phyloP scores from a whole-genome alignment of 148 eudicot genomes.

The Selenicereus undatus region DNA sequence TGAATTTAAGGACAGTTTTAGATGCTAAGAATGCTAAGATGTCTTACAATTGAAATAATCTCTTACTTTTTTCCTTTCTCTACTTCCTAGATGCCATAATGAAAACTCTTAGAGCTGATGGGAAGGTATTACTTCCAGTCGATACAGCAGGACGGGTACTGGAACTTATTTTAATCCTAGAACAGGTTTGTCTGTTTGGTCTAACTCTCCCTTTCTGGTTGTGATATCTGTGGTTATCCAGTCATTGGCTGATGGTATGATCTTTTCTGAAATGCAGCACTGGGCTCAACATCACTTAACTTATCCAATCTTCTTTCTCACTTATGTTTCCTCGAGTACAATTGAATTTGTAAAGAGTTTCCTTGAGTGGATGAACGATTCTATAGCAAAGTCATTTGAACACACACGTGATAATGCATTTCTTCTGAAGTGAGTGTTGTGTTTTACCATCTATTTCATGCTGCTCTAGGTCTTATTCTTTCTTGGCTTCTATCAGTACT shows the following conservation, averaged over 20 bases:
- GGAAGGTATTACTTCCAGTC: conserved; percentile 85
- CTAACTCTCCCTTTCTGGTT: not conserved
- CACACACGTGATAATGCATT: conserved; percentile 92
- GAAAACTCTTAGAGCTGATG: conserved; percentile 68
- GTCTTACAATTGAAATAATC: not conserved
- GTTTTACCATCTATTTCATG: not conserved
- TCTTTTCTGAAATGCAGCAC: conserved; percentile 58
- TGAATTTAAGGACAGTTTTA: not conserved
- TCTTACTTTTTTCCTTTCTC: conserved; percentile 3
- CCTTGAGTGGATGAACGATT: conserved; percentile 97
- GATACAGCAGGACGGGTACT: conserved; percentile 96
- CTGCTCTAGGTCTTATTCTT: not conserved
- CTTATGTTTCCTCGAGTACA: conserved; percentile 86
- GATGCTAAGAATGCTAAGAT: not conserved
- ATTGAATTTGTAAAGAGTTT: conserved; percentile 93
- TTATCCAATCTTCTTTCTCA: conserved; percentile 90
- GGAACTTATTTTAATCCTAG: conserved; percentile 73
- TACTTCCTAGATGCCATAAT: conserved; percentile 48
- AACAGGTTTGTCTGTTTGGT: conserved; percentile 52
- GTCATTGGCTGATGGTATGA: conserved; percentile 6
- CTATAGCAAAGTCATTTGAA: conserved; percentile 94
- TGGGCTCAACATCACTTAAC: conserved; percentile 88
- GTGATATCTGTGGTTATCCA: not conserved
- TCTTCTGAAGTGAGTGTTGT: conserved; percentile 63
- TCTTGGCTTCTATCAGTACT: not conserved